These are phyloP conservation scores for Kregervanrija delftensis DNA, from an alignment of 805 yeast species.

Conservation along the genomic window DNA sequence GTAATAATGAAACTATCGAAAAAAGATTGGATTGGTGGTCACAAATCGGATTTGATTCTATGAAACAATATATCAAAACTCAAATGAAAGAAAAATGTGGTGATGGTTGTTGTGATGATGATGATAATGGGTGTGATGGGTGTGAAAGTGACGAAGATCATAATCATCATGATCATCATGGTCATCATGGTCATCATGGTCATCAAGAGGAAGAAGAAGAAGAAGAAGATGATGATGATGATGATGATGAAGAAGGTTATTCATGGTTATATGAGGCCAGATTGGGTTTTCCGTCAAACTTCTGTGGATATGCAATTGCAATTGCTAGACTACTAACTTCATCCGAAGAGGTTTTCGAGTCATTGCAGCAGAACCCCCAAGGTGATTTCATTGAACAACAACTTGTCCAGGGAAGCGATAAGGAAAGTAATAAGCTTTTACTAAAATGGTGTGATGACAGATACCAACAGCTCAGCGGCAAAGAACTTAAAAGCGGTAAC, in stretches of 20 bases:
- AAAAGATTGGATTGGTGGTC: slow-evolving; percentile 21
- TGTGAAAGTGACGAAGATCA: slow-evolving; percentile 5
- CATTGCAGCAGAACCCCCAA: slow-evolving; percentile 7
- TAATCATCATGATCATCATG: slow-evolving; percentile 11
- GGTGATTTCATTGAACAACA: slow-evolving; percentile 8
- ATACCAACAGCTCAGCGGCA: slow-evolving; percentile 1
- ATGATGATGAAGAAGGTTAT: slow-evolving; percentile 27
- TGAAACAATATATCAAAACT: slow-evolving; percentile 12
- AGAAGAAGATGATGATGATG: slow-evolving; percentile 19
- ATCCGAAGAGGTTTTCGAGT: slow-evolving; percentile 15
- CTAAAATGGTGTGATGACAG: slow-evolving; percentile 15
- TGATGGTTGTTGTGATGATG: slow-evolving; percentile 8
- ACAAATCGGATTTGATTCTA: slow-evolving; percentile 14
- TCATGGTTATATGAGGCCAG: slow-evolving; percentile 22
- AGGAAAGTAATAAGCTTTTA: slow-evolving; percentile 10
- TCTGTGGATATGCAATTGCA: slow-evolving; percentile 39
- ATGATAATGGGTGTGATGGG: slow-evolving; percentile 2
- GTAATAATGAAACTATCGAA: slow-evolving; percentile 10
- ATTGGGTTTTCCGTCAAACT: slow-evolving; percentile 42
- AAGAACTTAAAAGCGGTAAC: slow-evolving; percentile 3
- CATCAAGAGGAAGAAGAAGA: slow-evolving; percentile 11
- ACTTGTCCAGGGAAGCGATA: slow-evolving; percentile 2
- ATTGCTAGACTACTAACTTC: slow-evolving; percentile 30
- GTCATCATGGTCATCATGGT: slow-evolving; percentile 12
- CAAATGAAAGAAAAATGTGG: slow-evolving; percentile 3